Percentiles rank a stretch among this genome's conserved stretches.
Conservation (phyloP, 352 stramenopile genomes). For the Peronospora tabacina region DNA sequence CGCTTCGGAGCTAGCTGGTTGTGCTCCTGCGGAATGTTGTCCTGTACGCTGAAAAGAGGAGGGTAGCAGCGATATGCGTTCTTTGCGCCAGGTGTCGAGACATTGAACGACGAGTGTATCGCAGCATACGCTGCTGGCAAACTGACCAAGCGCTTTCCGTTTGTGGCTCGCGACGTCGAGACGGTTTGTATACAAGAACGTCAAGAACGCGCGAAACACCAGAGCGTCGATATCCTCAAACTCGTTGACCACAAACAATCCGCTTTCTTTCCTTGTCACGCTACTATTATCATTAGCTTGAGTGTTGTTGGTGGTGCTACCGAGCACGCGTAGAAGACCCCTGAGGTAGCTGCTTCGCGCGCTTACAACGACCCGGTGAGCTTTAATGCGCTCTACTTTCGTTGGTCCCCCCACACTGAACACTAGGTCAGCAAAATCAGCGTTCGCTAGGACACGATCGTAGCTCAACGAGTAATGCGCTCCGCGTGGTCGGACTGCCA, state of each 20-base stretch:
- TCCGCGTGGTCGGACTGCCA: conserved; percentile 45
- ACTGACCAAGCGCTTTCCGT: conserved; percentile 39
- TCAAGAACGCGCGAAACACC: conserved; percentile 56
- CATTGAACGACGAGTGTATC: conserved; percentile 44
- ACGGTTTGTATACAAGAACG: conserved; percentile 66
- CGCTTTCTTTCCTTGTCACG: conserved; percentile 2
- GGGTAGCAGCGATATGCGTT: conserved; percentile 15
- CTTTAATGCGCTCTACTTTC: conserved; percentile 21
- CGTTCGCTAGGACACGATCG: conserved; percentile 39
- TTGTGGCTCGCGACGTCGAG: conserved; percentile 61
- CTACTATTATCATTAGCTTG: not conserved
- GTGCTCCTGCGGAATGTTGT: conserved; percentile 10
- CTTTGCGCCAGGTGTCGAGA: conserved; percentile 49
- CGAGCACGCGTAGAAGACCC: conserved; percentile 44
- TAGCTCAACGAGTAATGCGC: conserved; percentile 59
- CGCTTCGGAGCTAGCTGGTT: conserved; percentile 22
- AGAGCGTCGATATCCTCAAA: conserved; percentile 52
- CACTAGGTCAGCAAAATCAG: conserved; percentile 49
- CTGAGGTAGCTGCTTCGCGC: conserved; percentile 55
- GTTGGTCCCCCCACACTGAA: conserved; percentile 33
- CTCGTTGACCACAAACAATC: conserved; percentile 35
- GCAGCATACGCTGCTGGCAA: conserved; percentile 46
- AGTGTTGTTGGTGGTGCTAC: not conserved
- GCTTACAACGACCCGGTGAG: conserved; percentile 49
- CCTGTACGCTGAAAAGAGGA: conserved; percentile 16